Conservation (phyloP, 1,284 basidiomycete species). For the Anthracocystis walkeri region DNA sequence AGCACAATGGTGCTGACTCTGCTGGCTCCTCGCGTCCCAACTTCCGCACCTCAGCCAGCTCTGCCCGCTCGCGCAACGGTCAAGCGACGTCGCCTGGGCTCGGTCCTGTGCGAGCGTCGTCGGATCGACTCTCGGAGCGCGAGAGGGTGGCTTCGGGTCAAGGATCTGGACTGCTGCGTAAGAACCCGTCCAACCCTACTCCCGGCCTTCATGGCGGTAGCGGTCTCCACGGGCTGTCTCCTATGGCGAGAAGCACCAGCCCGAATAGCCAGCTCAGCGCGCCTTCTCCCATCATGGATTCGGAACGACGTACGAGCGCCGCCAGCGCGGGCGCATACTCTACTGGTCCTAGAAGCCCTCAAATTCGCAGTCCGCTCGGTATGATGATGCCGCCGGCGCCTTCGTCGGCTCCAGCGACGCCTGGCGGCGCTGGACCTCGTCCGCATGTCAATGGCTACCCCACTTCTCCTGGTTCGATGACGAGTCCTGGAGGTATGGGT, state of each 20-base stretch:
- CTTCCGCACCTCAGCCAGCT: constrained; percentile 40
- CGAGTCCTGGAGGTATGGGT: constrained; percentile 16
- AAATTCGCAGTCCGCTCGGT: constrained; percentile 33
- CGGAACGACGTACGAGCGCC: constrained; percentile 28
- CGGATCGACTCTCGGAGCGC: constrained; percentile 55
- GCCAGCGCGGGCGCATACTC: constrained; percentile 32
- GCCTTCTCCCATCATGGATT: constrained; percentile 27
- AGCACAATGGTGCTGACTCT: constrained; percentile 19
- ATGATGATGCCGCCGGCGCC: constrained; percentile 15
- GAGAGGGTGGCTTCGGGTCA: constrained; percentile 48
- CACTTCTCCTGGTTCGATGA: constrained; percentile 21
- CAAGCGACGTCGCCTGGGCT: constrained; percentile 39
- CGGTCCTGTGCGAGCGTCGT: constrained; percentile 55
- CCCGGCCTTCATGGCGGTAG: constrained; percentile 54
- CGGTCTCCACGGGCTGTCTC: constrained; percentile 41
- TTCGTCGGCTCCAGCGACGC: constrained; percentile 25
- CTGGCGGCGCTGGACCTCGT: constrained; percentile 8
- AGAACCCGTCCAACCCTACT: constrained; percentile 64
- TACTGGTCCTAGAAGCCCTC: constrained; percentile 37
- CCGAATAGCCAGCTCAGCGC: constrained; percentile 42
- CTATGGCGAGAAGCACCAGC: constrained; percentile 38
- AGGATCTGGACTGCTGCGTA: constrained; percentile 55
- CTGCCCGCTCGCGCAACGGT: constrained; percentile 38
- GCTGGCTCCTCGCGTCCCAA: constrained; percentile 16
- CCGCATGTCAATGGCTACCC: constrained; percentile 22